A percentile compares a stretch with the other conserved stretches of the same genome.
Conservation (phyloP, 2,329 filamentous ascomycete genomes). For the Penicillium psychrosexuale region DNA sequence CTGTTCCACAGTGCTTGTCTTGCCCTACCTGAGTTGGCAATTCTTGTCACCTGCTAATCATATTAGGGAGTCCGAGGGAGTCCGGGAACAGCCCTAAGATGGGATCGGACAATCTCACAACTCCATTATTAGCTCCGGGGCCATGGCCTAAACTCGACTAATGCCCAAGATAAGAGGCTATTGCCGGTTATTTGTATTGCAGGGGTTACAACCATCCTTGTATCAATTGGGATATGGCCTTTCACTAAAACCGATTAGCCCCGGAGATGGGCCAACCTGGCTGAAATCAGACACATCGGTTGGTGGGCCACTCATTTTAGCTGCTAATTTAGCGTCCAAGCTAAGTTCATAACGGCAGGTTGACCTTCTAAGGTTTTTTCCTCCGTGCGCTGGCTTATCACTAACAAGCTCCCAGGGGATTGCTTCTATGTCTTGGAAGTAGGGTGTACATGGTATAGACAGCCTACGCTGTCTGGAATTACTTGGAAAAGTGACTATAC, state of each 20-base stretch:
- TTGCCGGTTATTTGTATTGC: not conserved
- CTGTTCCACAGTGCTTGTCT: not conserved
- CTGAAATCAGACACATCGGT: not conserved
- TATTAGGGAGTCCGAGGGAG: not conserved
- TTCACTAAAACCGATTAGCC: not conserved
- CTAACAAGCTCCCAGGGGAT: slow-evolving; percentile 10
- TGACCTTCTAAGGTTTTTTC: not conserved
- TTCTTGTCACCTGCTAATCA: not conserved
- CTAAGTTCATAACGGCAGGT: slow-evolving; percentile 1
- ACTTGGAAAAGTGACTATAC: not conserved
- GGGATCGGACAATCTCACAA: too few relatives aligned
- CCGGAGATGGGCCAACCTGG: not conserved
- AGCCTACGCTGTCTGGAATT: not conserved
- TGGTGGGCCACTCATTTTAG: not conserved
- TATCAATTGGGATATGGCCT: not conserved
- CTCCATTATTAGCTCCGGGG: not conserved
- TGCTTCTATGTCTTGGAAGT: slow-evolving; percentile 1
- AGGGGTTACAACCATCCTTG: not conserved
- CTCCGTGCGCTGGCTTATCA: slow-evolving; percentile 12
- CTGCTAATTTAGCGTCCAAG: not conserved
- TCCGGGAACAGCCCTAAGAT: not conserved
- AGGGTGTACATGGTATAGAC: not conserved
- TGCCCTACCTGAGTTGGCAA: not conserved
- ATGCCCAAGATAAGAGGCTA: not conserved
- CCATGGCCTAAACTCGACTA: not conserved